Conservation (phyloP, 2,329 filamentous ascomycete genomes). For the Fonsecaea pedrosoi region DNA sequence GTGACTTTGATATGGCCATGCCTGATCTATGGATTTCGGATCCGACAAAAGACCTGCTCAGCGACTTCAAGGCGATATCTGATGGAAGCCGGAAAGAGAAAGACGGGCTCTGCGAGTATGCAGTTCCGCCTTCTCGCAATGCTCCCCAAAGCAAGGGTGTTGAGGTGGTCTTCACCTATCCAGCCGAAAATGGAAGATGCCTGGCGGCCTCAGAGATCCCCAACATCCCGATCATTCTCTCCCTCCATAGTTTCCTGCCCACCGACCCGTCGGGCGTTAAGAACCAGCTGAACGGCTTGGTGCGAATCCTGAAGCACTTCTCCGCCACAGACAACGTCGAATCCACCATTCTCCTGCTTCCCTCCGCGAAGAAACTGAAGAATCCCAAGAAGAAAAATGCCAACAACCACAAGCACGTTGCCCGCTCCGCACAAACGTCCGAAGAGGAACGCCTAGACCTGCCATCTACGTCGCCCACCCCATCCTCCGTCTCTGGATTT, state of each 20-base stretch:
- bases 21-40: conserved; percentile 40
- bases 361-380: conserved; percentile 40
- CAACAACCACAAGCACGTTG: conserved; percentile 24
- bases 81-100: conserved; percentile 23
- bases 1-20: conserved; percentile 34
- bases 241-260: conserved; percentile 51
- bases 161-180: conserved; percentile 40
- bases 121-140: conserved; percentile 35
- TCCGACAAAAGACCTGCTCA: conserved; percentile 35
- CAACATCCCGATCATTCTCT: conserved; percentile 46
- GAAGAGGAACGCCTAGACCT: conserved; percentile 41
- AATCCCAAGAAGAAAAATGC: conserved; percentile 30
- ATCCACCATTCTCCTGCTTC: conserved; percentile 63
- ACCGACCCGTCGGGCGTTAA: conserved; percentile 44
- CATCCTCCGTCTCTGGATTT: conserved; percentile 42
- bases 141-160: conserved; percentile 32
- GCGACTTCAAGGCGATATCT: conserved; percentile 36
- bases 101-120: conserved; percentile 39
- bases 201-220: conserved; percentile 35
- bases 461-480: conserved; percentile 45
- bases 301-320: conserved; percentile 52
- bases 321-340: conserved; percentile 61
- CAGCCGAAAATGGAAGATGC: conserved; percentile 34
- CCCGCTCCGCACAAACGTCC: conserved; percentile 25
- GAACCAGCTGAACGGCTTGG: conserved; percentile 27